Conservation (phyloP, 345 rosid genomes). For the Moricandia arvensis region DNA sequence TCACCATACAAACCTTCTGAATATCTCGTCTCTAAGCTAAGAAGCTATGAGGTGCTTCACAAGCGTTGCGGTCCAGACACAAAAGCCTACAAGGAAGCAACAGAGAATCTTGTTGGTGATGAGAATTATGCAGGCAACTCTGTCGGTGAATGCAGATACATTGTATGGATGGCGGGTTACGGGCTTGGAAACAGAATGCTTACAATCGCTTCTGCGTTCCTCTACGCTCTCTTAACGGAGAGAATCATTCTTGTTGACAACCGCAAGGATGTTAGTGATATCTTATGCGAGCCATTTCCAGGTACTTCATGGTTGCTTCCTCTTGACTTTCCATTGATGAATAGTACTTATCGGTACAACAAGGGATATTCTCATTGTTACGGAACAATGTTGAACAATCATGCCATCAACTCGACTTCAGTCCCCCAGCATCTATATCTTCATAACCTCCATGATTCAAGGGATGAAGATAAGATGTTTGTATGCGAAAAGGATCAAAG, state of each 20-base stretch:
- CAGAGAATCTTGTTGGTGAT: not conserved
- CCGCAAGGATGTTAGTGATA: not conserved
- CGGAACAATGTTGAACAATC: not conserved
- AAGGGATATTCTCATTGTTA: not conserved
- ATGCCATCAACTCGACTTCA: not conserved
- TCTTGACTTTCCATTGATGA: not conserved
- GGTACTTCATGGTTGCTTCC: conserved; percentile 3
- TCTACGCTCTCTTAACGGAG: not conserved
- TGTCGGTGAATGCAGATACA: not conserved
- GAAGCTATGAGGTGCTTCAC: not conserved
- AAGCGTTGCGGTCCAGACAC: not conserved
- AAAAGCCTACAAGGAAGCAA: not conserved
- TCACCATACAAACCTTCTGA: not conserved
- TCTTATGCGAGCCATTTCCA: not conserved
- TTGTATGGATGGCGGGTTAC: not conserved
- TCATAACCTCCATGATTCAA: not conserved
- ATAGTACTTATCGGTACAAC: not conserved
- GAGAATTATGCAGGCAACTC: not conserved
- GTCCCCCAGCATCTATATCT: not conserved
- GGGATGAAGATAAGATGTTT: not conserved
- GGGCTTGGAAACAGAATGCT: conserved; percentile 3
- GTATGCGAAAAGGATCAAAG: not conserved
- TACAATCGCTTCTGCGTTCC: not conserved
- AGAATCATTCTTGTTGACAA: not conserved
- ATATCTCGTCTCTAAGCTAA: not conserved